phyloP scores from a whole-genome alignment of 2,329 filamentous ascomycete species.

The Plenodomus biglobosus region DNA sequence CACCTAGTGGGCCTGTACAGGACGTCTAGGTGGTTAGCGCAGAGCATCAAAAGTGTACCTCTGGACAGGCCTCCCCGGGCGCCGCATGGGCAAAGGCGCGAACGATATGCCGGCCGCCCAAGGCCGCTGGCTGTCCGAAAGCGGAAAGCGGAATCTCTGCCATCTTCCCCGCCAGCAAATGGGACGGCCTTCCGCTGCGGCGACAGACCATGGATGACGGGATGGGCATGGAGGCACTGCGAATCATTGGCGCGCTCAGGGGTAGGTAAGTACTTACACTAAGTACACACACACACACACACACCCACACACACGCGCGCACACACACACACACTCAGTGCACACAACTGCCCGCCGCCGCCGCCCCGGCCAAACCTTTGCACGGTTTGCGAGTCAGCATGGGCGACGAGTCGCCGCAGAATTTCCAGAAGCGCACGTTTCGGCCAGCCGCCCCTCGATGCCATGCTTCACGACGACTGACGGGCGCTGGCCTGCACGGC shows the following conservation, averaged over 20 bases:
- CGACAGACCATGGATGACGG: neutral
- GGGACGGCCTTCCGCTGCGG: conserved; percentile 16
- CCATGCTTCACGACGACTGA: conserved; percentile 18
- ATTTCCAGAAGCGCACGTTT: conserved; percentile 27
- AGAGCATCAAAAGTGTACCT: conserved; percentile 4
- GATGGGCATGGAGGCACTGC: neutral
- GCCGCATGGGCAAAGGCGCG: conserved; percentile 14
- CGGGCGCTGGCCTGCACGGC: conserved; percentile 24
- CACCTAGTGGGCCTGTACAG: too few relatives aligned
- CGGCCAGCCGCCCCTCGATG: conserved; percentile 21
- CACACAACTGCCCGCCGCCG: conserved; percentile 3
- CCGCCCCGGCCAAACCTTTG: conserved; percentile 18
- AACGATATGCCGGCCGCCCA: conserved; percentile 35
- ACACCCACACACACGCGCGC: neutral
- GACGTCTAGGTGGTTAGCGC: conserved; percentile 22
- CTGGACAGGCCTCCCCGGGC: conserved; percentile 16
- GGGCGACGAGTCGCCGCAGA: conserved; percentile 24
- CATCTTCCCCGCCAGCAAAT: conserved; percentile 40
- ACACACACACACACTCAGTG: neutral
- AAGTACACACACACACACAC: too few relatives aligned
- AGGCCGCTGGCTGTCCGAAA: conserved; percentile 28
- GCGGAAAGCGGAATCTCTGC: conserved; percentile 25
- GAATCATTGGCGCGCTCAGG: conserved; percentile 19
- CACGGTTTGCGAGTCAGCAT: conserved; percentile 31
- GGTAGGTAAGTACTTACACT: too few relatives aligned